Percentiles rank a stretch among this genome's conserved stretches.
phyloP scores from a whole-genome alignment of 106 monocot genomes.

The Allium sativum region DNA sequence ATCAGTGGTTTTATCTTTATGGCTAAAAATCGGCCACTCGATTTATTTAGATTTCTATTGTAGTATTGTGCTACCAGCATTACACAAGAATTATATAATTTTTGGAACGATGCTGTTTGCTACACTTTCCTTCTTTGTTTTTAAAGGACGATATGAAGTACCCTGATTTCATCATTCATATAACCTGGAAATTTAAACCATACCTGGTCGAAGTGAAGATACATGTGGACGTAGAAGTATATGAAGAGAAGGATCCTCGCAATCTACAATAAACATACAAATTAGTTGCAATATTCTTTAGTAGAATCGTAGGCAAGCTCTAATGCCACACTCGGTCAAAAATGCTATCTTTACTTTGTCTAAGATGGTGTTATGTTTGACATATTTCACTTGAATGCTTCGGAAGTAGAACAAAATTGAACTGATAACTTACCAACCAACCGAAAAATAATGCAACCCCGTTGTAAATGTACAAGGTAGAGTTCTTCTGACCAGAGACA shows the following conservation, averaged over 20 bases:
- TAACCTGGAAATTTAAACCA: not conserved
- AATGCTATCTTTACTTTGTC: too few relatives aligned
- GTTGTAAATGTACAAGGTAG: constrained; percentile 18
- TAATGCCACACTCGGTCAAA: too few relatives aligned
- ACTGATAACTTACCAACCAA: constrained; percentile 12
- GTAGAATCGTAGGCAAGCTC: too few relatives aligned
- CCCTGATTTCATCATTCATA: not conserved
- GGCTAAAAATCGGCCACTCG: too few relatives aligned
- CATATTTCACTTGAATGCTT: too few relatives aligned
- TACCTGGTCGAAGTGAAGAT: constrained; percentile 28
- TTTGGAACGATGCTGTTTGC: not conserved
- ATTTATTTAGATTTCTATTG: too few relatives aligned
- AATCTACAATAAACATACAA: constrained; percentile 4
- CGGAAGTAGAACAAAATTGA: too few relatives aligned
- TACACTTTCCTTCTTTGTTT: not conserved
- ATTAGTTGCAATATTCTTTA: too few relatives aligned
- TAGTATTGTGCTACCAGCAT: too few relatives aligned
- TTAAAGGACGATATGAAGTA: not conserved
- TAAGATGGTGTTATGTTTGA: too few relatives aligned
- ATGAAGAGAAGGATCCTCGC: constrained; percentile 16
- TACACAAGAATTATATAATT: too few relatives aligned
- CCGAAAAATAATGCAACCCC: constrained; percentile 18
- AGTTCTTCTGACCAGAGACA: constrained; percentile 15
- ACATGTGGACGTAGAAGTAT: constrained; percentile 14
- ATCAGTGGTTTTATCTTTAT: too few relatives aligned